Evolutionary conservation across 495 filamentous ascomycete genomes (phyloP).

Genomic region (Neurospora africana): DNA sequence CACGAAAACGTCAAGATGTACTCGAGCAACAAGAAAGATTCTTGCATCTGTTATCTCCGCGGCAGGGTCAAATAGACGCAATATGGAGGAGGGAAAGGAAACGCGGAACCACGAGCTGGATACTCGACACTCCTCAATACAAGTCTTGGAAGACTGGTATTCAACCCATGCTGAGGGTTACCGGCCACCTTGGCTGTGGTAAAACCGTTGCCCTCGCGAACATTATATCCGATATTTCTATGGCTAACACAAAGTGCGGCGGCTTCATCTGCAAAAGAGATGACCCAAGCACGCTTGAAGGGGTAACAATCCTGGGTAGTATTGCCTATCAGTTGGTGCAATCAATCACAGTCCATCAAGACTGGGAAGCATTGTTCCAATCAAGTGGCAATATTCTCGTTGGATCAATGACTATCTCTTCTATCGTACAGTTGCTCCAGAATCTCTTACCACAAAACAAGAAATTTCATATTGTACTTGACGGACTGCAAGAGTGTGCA

Average conservation of each 20-base stretch:
- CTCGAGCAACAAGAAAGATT: neutral
- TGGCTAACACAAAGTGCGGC: neutral
- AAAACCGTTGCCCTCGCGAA: neutral
- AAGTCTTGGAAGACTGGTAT: neutral
- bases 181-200: neutral
- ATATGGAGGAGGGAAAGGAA: constrained; percentile 3
- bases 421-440: neutral
- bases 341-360: neutral
- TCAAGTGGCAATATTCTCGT: fast-evolving
- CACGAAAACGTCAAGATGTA: neutral
- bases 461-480: neutral
- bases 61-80: neutral
- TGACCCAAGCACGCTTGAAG: neutral
- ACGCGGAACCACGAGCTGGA: neutral
- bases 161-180: neutral
- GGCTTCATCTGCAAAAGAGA: constrained; percentile 3
- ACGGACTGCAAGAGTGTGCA: neutral
- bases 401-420: neutral
- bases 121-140: neutral
- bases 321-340: neutral
- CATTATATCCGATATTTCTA: neutral
- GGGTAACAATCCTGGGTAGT: neutral
- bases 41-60: neutral
- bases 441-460: fast-evolving
- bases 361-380: neutral